phyloP scores from a whole-genome alignment of 2,329 filamentous ascomycete species.

The Cytospora leucostoma region DNA sequence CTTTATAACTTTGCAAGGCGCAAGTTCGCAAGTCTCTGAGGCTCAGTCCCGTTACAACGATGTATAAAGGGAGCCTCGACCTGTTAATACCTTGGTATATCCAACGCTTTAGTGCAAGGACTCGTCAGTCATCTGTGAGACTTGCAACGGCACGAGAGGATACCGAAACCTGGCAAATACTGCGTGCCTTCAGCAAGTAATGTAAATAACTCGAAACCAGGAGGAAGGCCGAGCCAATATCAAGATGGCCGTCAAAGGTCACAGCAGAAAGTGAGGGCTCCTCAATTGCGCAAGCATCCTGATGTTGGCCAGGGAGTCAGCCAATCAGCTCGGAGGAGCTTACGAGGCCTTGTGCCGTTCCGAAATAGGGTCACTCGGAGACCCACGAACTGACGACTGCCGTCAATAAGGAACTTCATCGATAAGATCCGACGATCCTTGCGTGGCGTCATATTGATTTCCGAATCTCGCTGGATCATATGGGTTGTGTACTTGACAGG shows the following conservation, averaged over 20 bases:
- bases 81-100: background rate
- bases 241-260: background rate
- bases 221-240: background rate
- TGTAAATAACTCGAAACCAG: background rate
- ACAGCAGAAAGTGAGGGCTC: slow-evolving; percentile 4
- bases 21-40: slow-evolving; percentile 5
- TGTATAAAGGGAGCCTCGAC: background rate
- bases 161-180: background rate
- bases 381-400: slow-evolving; percentile 23
- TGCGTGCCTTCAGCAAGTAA: background rate
- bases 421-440: slow-evolving; percentile 10
- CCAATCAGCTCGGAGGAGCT: slow-evolving; percentile 36
- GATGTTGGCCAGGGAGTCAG: slow-evolving; percentile 11
- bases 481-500: background rate
- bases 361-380: slow-evolving; percentile 22
- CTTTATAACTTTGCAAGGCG: background rate
- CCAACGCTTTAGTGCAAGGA: no score
- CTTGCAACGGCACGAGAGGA: background rate
- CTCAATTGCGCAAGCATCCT: slow-evolving; percentile 26
- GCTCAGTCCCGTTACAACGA: slow-evolving; percentile 14
- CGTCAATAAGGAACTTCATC: background rate
- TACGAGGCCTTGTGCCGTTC: slow-evolving; percentile 34
- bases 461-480: background rate
- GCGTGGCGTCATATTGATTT: background rate
- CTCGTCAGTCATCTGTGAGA: no score